Base-by-base conservation (phyloP, 31 red algal genomes). In the Bonnemaisonia californica region DNA sequence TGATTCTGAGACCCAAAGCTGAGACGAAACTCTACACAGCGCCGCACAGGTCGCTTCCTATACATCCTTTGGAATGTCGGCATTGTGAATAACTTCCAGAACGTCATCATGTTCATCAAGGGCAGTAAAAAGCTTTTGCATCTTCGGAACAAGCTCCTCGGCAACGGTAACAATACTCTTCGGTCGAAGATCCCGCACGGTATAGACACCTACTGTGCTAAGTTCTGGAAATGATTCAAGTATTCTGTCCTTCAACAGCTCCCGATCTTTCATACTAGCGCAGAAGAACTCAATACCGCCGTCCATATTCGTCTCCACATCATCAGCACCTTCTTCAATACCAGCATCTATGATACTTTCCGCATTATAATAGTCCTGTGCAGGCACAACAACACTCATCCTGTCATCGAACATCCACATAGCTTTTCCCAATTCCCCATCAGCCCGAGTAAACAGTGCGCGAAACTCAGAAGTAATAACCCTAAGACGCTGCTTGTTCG, bases 361-460 rank as follows among this genome's bases (percentile, higher is more conserved):
- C 32, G 62, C 35, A 59, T 69, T 42, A n/a, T 41, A 13, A 31
- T 58, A 38, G n/a, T 71, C 41, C 2, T 56, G 38, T 9, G 34
- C 33, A 34, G 24, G 45, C 21, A 85, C 16, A 36, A 85, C 58
- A 21, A 85, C 81, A 3, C 35, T 56, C 27, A 74, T 41, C 41
- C 71, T 54, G 21, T 72, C 58, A 31, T 57, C 55, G 40, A 85
- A 85, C 81, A 85, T 76, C 81, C 81, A 85, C 9, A 60, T 34
- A 22, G 81, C 81, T 40, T 66, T 85, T 16, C 81, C 81, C 69
- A 85, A 65, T 60, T 64, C 81, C 11, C 81, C 69, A 27, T 57
- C 69, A 3, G 70, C 81, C 37, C 70, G 51, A 1, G 59, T 56
- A 37, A 85, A 63, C 41, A 85, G 41, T 11, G 81, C 54, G 4